Evolutionary conservation across 129 eudicot genomes (phyloP).

Genomic region (Centella asiatica): DNA sequence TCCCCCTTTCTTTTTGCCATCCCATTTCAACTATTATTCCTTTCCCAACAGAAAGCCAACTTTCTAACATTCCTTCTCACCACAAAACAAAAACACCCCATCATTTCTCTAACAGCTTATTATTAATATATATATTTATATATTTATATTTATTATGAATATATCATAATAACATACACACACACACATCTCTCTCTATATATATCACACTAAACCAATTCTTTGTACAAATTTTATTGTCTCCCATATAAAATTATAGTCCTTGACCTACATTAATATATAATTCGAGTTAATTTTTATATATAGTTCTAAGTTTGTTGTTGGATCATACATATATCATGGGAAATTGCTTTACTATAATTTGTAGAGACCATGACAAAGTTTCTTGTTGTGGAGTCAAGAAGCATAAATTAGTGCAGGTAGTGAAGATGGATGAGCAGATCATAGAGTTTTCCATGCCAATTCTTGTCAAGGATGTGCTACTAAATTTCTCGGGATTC

Average conservation of each 20-base stretch:
- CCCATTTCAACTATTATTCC: not conserved
- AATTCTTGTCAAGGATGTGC: conserved; percentile 12
- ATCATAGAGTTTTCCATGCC: conserved; percentile 18
- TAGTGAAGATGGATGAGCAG: conserved; percentile 27
- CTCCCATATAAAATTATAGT: not conserved
- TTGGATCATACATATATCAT: no score
- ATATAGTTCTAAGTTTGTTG: no score
- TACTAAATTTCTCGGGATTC: conserved; percentile 7
- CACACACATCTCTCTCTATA: not conserved
- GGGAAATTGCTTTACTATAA: conserved; percentile 18
- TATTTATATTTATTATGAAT: no score
- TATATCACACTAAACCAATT: not conserved
- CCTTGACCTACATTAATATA: not conserved
- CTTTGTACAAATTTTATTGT: not conserved
- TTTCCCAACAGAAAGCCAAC: not conserved
- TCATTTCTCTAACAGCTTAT: not conserved
- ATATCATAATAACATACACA: not conserved
- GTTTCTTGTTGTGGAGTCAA: conserved; percentile 5
- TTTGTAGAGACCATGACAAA: not conserved
- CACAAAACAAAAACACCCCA: conserved; percentile 5
- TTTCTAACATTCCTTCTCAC: not conserved
- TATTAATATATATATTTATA: no score
- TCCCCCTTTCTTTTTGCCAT: not conserved
- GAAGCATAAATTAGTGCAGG: conserved; percentile 10
- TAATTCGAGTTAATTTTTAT: no score